Conservation (phyloP, 108 stramenopile genomes). For the Cyclotella baltica region DNA sequence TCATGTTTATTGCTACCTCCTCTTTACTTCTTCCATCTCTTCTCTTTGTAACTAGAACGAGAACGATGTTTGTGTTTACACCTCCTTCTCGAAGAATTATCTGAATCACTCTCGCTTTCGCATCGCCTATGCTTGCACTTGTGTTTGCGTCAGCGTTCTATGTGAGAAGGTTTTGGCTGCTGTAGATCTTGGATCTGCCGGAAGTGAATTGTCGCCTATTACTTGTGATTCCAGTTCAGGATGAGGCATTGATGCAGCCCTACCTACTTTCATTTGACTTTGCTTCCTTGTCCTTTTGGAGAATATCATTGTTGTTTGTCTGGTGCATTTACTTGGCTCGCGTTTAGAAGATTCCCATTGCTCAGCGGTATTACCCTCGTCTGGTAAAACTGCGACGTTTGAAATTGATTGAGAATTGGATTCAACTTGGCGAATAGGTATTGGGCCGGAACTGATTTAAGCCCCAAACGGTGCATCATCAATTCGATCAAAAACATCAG, state of each 20-base stretch:
- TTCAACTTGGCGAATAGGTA: conserved; percentile 27
- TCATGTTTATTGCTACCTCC: neutral
- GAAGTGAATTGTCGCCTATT: neutral
- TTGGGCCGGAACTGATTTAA: neutral
- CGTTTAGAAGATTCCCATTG: neutral
- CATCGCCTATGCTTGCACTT: neutral
- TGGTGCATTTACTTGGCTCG: neutral
- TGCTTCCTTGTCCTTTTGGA: neutral
- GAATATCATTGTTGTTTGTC: neutral
- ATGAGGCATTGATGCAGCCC: neutral
- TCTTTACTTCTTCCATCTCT: conserved; percentile 12
- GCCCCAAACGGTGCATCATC: conserved; percentile 15
- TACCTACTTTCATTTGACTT: neutral
- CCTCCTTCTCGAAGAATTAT: neutral
- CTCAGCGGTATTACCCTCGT: neutral
- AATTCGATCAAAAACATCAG: neutral
- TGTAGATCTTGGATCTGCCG: neutral
- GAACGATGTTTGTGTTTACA: conserved; percentile 6
- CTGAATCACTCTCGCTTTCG: neutral
- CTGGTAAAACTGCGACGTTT: conserved; percentile 4
- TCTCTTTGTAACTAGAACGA: neutral
- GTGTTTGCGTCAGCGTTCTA: neutral
- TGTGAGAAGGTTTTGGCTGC: neutral
- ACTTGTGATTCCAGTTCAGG: neutral
- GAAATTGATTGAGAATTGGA: conserved; percentile 52